These are phyloP conservation scores for Lipomyces sp. DNA, from an alignment of 805 yeast species.

Conservation along the genomic window DNA sequence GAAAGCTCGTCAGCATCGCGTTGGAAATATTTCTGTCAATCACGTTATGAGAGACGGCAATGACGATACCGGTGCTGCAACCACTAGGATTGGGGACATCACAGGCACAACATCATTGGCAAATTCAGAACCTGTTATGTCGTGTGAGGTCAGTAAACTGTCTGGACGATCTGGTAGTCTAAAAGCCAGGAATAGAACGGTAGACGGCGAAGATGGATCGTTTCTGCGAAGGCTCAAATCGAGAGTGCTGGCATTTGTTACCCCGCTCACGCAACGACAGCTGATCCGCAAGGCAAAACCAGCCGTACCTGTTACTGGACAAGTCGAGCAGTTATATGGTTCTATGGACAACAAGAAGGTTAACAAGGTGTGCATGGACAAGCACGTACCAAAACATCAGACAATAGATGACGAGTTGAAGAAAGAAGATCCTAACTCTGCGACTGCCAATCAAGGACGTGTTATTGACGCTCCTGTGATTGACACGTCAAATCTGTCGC, in stretches of 20 bases:
- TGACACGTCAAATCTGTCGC: not conserved
- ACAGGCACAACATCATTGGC: not conserved
- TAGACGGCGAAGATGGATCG: not conserved
- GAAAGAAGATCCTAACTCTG: not conserved
- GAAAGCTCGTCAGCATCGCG: not conserved
- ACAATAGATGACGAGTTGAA: not conserved
- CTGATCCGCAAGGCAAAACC: not conserved
- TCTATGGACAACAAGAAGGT: not conserved
- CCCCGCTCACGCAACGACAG: not conserved
- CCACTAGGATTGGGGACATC: not conserved
- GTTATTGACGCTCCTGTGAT: not conserved
- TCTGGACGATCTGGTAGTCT: not conserved
- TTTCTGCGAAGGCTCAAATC: not conserved
- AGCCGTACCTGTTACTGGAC: not conserved
- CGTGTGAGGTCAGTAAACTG: not conserved
- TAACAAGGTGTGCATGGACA: not conserved
- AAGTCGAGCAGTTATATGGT: slow-evolving; percentile 1
- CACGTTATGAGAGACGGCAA: not conserved
- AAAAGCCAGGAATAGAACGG: not conserved
- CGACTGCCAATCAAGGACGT: not conserved
- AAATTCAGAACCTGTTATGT: not conserved
- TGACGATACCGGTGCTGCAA: not conserved
- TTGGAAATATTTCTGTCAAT: not conserved
- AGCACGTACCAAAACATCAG: not conserved
- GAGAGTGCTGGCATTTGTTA: not conserved